Evolutionary conservation across 75 land plant species (phyloP).

Genomic region (Larix kaempferi): DNA sequence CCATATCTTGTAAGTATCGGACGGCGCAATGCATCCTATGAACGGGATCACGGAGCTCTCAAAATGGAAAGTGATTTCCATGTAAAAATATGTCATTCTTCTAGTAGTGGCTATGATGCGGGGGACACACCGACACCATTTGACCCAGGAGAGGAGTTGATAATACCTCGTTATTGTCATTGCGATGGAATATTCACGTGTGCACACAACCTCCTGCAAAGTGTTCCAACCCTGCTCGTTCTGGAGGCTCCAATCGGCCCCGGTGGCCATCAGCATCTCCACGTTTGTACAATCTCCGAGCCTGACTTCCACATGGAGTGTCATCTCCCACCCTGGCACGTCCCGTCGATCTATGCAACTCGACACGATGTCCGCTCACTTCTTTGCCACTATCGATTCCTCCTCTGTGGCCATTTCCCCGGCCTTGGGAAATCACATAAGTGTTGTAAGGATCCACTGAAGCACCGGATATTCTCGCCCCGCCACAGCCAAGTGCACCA

Average conservation of each 20-base stretch:
- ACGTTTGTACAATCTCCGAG: constrained; percentile 40
- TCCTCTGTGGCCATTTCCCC: too few species aligned
- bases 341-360: too few species aligned
- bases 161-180: constrained; percentile 41
- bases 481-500: too few species aligned
- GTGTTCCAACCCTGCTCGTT: constrained; percentile 39
- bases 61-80: constrained; percentile 82
- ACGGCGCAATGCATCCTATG: constrained; percentile 89
- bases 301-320: constrained; percentile 82
- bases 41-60: constrained; percentile 97
- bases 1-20: constrained; percentile 99
- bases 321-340: constrained; percentile 92
- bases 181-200: constrained; percentile 20
- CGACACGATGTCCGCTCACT: too few species aligned
- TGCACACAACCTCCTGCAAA: constrained; percentile 33
- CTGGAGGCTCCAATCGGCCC: constrained; percentile 39
- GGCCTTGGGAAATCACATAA: too few species aligned
- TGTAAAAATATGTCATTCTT: constrained; percentile 11
- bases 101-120: constrained; percentile 17
- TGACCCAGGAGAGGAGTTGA: constrained; percentile 32
- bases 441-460: too few species aligned
- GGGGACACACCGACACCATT: constrained; percentile 30
- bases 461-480: too few species aligned
- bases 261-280: constrained; percentile 33
- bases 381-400: too few species aligned